These are phyloP conservation scores for Pyrenophora teres DNA, from an alignment of 2,329 filamentous ascomycete species.

Conservation along the genomic window DNA sequence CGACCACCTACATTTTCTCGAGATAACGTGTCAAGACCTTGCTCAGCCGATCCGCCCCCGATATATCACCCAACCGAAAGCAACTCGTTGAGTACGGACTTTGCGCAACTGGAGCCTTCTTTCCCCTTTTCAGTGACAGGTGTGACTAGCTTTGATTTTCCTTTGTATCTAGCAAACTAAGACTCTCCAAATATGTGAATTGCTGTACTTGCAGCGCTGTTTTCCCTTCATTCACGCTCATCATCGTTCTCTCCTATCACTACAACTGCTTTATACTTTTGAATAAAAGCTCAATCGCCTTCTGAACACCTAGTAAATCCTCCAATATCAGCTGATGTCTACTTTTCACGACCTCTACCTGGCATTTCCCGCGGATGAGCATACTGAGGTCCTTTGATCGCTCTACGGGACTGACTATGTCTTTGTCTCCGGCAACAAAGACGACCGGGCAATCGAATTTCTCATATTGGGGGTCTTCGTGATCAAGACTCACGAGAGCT, in stretches of 20 bases:
- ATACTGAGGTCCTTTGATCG: background rate
- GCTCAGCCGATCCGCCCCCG: background rate
- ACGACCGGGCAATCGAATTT: conserved; percentile 4
- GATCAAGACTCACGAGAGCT: conserved; percentile 7
- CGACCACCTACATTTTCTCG: background rate
- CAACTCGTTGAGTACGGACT: background rate
- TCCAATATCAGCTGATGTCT: conserved; percentile 1
- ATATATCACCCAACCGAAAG: background rate
- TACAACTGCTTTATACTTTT: background rate
- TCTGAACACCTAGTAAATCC: background rate
- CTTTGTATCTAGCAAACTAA: background rate
- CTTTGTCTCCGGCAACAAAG: background rate
- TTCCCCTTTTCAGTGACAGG: background rate
- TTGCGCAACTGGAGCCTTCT: background rate
- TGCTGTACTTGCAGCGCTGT: too few relatives aligned
- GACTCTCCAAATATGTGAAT: background rate
- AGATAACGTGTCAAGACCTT: background rate
- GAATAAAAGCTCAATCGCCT: background rate
- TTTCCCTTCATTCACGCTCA: too few relatives aligned
- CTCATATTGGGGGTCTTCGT: conserved; percentile 10
- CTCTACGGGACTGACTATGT: background rate
- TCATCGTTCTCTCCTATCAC: too few relatives aligned
- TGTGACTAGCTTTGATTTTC: background rate
- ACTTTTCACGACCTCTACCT: background rate
- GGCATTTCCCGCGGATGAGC: background rate